phyloP scores from a whole-genome alignment of 2,329 filamentous ascomycete genomes.

The Colletotrichum sp. region DNA sequence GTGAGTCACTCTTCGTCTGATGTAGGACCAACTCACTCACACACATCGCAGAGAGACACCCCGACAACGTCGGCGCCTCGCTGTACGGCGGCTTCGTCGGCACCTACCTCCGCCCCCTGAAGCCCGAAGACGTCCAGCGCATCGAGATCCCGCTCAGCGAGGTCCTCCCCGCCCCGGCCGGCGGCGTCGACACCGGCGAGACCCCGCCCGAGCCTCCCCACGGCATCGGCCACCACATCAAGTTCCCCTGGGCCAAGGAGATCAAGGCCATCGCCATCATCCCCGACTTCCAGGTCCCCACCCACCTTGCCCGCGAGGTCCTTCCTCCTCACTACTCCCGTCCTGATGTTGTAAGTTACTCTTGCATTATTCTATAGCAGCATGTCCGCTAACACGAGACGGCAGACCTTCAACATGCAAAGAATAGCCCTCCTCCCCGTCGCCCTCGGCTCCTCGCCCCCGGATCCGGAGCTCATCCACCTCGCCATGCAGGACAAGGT shows the following conservation, averaged over 20 bases:
- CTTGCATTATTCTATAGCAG: too few relatives aligned
- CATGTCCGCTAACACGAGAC: not conserved
- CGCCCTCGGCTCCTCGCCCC: constrained; percentile 86
- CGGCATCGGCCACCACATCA: constrained; percentile 95
- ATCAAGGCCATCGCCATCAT: constrained; percentile 98
- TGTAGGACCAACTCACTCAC: too few relatives aligned
- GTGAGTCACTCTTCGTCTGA: constrained; percentile 42
- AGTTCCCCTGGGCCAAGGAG: constrained; percentile 90
- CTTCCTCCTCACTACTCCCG: constrained; percentile 81
- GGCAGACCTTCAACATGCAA: constrained; percentile 86
- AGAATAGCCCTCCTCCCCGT: constrained; percentile 90
- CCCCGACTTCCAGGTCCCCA: constrained; percentile 94
- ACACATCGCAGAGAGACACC: constrained; percentile 71
- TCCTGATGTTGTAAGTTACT: constrained; percentile 74
- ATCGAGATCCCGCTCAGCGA: constrained; percentile 95
- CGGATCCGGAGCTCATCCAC: constrained; percentile 92
- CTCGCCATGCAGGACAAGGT: constrained; percentile 99
- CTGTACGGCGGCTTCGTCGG: constrained; percentile 97
- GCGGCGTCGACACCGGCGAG: constrained; percentile 88
- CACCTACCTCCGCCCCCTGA: constrained; percentile 92
- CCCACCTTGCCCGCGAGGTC: constrained; percentile 86
- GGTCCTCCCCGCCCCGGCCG: constrained; percentile 87
- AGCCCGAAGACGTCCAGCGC: constrained; percentile 85
- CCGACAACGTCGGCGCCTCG: constrained; percentile 93
- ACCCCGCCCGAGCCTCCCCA: constrained; percentile 86